phyloP scores from a whole-genome alignment of 2,329 filamentous ascomycete species.

The Colletotrichum destructivum region DNA sequence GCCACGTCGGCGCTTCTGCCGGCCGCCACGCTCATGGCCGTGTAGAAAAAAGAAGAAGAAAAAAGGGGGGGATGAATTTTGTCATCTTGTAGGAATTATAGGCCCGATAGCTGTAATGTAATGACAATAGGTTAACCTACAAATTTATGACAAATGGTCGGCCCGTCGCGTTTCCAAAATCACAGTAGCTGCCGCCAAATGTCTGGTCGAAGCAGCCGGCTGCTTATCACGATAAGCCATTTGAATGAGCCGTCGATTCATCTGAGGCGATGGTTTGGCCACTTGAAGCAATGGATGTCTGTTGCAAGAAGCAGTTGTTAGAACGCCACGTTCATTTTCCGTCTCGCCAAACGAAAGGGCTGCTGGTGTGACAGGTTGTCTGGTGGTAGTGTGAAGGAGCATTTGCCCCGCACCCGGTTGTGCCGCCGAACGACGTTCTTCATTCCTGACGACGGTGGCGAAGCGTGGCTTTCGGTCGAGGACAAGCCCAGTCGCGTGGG shows the following conservation, averaged over 20 bases:
- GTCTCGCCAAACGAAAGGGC: not conserved
- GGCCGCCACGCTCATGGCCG: constrained; percentile 26
- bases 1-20: constrained; percentile 35
- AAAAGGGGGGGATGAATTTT: too few relatives aligned
- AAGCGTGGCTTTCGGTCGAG: not conserved
- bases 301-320: not conserved
- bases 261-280: not conserved
- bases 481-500: not conserved
- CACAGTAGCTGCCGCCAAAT: not conserved
- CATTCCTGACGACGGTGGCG: constrained; percentile 22
- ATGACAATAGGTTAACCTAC: constrained; percentile 3
- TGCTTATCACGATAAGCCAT: not conserved
- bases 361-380: not conserved
- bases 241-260: not conserved
- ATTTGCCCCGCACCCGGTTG: too few relatives aligned
- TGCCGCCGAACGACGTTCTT: too few relatives aligned
- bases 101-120: constrained; percentile 24
- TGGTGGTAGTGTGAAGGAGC: not conserved
- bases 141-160: not conserved
- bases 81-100: not conserved
- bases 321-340: not conserved
- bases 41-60: constrained; percentile 44
- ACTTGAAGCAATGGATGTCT: not conserved
- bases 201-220: constrained; percentile 10
- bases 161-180: not conserved